Conservation (phyloP, 2,329 filamentous ascomycete species). For the Aureobasidium musti region DNA sequence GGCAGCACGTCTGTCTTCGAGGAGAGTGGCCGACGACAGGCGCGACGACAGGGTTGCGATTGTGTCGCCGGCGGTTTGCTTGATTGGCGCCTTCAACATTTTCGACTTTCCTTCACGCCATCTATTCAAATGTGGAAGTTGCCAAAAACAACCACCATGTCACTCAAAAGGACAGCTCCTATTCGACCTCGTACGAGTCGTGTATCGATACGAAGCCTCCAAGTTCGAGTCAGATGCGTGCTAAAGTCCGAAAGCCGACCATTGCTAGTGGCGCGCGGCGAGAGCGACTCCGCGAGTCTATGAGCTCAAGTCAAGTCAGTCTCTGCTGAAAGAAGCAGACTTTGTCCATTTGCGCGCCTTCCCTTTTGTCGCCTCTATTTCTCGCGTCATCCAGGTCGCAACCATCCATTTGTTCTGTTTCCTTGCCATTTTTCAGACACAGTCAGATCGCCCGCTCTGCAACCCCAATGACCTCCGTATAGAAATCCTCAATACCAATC, state of each 20-base stretch:
- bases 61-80: slow-evolving; percentile 93
- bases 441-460: background rate
- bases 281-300: background rate
- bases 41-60: slow-evolving; percentile 88
- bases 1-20: slow-evolving; percentile 91
- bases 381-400: background rate
- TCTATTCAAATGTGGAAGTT: background rate
- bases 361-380: background rate
- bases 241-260: background rate
- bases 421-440: background rate
- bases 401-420: background rate
- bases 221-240: background rate
- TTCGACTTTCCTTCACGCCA: slow-evolving; percentile 29
- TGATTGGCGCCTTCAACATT: slow-evolving; percentile 73
- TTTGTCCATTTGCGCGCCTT: background rate
- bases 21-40: slow-evolving; percentile 81
- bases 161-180: slow-evolving; percentile 16
- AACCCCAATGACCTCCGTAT: slow-evolving; percentile 1
- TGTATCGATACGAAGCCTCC: background rate
- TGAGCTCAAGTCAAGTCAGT: slow-evolving; percentile 10
- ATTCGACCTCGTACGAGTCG: background rate
- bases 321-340: background rate
- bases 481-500: background rate
- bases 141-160: slow-evolving; percentile 14
- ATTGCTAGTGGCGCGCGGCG: background rate